Conservation (phyloP, 129 eudicot genomes). For the Erigeron canadensis region DNA sequence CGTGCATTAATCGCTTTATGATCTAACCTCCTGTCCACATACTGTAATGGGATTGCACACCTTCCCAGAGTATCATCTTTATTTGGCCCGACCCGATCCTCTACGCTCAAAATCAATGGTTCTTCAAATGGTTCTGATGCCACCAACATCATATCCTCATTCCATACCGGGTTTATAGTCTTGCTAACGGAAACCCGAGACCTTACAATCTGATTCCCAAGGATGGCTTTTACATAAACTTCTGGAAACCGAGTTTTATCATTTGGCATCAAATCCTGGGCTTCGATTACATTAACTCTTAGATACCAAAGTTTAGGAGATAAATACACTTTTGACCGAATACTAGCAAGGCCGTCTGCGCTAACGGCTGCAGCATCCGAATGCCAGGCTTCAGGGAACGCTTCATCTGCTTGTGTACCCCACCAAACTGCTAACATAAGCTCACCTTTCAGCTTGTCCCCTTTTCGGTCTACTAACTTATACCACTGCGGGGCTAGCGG, state of each 20-base stretch:
- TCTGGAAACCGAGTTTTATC: conserved; percentile 45
- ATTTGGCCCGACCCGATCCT: conserved; percentile 43
- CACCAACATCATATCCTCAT: conserved; percentile 40
- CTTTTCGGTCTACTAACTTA: conserved; percentile 25
- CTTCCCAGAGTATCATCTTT: conserved; percentile 47
- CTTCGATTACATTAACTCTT: conserved; percentile 52
- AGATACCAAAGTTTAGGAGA: conserved; percentile 60
- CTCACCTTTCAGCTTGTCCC: conserved; percentile 39
- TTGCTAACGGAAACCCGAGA: conserved; percentile 41
- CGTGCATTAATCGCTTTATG: conserved; percentile 34
- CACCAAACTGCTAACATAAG: conserved; percentile 55
- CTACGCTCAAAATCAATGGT: conserved; percentile 47
- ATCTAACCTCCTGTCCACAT: conserved; percentile 46
- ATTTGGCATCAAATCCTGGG: conserved; percentile 39
- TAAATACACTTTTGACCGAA: conserved; percentile 47
- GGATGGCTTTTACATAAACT: conserved; percentile 46
- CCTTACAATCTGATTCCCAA: conserved; percentile 47
- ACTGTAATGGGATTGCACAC: conserved; percentile 48
- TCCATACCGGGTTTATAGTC: conserved; percentile 37
- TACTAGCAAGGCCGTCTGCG: conserved; percentile 36
- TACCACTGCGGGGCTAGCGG: conserved; percentile 25
- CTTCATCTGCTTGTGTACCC: conserved; percentile 59
- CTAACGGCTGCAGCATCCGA: conserved; percentile 47
- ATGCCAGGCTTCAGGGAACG: conserved; percentile 51
- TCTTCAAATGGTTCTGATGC: conserved; percentile 46